Evolutionary conservation across 352 stramenopile genomes (phyloP), one percentile per base, ranked within the genome.

Genomic region (Pythium monospermum): DNA sequence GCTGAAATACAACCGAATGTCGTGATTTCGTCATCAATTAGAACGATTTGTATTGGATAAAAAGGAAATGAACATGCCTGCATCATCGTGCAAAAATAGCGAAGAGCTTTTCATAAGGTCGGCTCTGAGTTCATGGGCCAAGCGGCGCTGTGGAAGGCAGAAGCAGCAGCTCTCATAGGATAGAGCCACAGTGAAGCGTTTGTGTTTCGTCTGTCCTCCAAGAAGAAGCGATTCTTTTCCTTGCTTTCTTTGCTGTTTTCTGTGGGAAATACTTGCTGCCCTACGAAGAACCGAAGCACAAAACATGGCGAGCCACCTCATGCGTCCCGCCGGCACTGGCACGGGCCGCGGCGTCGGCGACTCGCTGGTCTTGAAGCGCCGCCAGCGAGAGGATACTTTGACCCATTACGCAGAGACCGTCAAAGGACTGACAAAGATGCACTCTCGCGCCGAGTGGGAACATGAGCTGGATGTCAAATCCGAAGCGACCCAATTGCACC

Each of bases 371-470:
- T 57, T 89, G 49, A 89, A 91, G 65, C 62, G 77, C 1, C 71
- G 80, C 12, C 65, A 87, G 49, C 76, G 80, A 30, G 80, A 91
- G 51, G 71, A 87, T 18, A 65, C 74, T 42, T 50, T 91, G 45
- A 59, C 69, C 27, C 80, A 57, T 49, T 89, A 75, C 44, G 39
- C 49, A 23, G 61, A 82, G 15, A 74, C 68, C 21, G 78, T 89
- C 49, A 71, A 76, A 37, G 73, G 66, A 0, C 53, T 83, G 15
- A 49, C 43, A 12, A 72, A 71, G 28, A 60, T 80, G 43, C 79
- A 87, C 55, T 49, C 72, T 16, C 75, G 80, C 6, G 80, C 80
- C 6, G 73, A 89, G 18, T 91, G 80, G 80, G 80, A 91, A 41
- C 71, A 85, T 35, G 64, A 73, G 31, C 61, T 87, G 8, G 59